Evolutionary conservation across 1,284 basidiomycete species (phyloP), one percentile per base, ranked within the genome.

Genomic region (Stygiomarasmius scandens): DNA sequence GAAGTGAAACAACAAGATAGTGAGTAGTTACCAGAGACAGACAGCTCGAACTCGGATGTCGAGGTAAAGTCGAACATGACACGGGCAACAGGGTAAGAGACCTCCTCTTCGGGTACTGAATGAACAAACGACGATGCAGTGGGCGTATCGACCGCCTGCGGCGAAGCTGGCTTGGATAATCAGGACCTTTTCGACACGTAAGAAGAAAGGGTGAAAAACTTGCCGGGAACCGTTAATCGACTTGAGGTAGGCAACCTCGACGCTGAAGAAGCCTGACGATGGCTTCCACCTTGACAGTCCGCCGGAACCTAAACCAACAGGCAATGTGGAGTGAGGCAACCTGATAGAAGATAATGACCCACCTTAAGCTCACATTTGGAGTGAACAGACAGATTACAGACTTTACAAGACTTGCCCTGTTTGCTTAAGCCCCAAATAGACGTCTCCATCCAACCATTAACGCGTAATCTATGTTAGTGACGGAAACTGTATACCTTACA

Each of bases 381-480:
- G 69, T 93, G 92, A 16, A 92, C 90, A n/a, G 87, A 88, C 56
- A 93, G 71, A 1, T 85, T 83, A 67, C 92, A 94, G n/a, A 77
- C 71, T 68, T 82, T 88, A 73, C 92, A 93, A 6, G 86, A 89
- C 72, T 92, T 90, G 25, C 92, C 92, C 66, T 92, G 89, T 69
- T 91, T 92, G 67, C 84, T 89, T 36, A 93, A 73, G 22, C 92
- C 92, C 92, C 92, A 93, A 23, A 94, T 92, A 1, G 87, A 88
- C 3, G 86, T 80, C 87, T 92, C 62, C 5, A 11, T 36, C 25
- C 38, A 4, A 53, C 12, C 19, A 20, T 25, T 12, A 55, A 47
- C 34, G 11, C 38, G 24, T 19, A 14, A 36, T 41, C 12, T 32
- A n/a, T 34, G 20, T 50, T 27, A 44, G 14, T 46, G 25, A 8